Base-by-base conservation (phyloP, 768 basidiomycete genomes). In the Mycena olivaceomarginata region DNA sequence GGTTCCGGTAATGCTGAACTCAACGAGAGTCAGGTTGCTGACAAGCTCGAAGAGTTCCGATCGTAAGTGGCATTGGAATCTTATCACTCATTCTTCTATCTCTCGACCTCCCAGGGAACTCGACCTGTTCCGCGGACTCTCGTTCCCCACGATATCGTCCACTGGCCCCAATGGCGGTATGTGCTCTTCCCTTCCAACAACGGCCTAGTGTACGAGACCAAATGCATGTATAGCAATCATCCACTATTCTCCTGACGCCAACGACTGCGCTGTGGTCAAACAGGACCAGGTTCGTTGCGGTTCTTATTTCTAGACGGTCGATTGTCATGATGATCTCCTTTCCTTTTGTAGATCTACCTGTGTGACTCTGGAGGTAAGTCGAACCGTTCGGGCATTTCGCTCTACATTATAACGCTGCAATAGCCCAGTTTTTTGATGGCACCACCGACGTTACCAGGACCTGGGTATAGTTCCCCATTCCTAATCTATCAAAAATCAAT, bases 361-460 rank as follows among this genome's bases (percentile, higher is more conserved):
- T 85, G 97, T 80, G 98, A 99, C 82, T 97, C 96, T 51, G 98
- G 98, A 82, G 96, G 95, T 93, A 79, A 37, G 79, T 13, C 40
- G 22, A 51, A 9, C 12, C 22, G 7, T 5, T 45, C n/a, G n/a
- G n/a, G 51, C 39, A 37, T 18, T 41, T 31, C 12, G 12, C 39
- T n/a, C 9, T 20, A 45, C 67, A 84, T 48, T 39, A 25, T 41
- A 20, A 51, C 13, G 6, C 13, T 48, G 48, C 22, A 66, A 20
- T 76, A 94, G 94, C 91, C 2, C 97, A 98, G 85, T 98, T 94
- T 86, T 84, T 92, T 45, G 98, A 99, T 80, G 98, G 98, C 12
- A 99, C 98, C 0, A 99, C 98, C 1, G 98, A 99, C 82, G 95
- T 95, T 18, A 98, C 97, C 1, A 89, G 98, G 57, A 98, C 97